A percentile compares a stretch with the other conserved stretches of the same genome.
These are phyloP conservation scores for Ottelia alismoides DNA, from an alignment of 106 monocot species.

Conservation along the genomic window DNA sequence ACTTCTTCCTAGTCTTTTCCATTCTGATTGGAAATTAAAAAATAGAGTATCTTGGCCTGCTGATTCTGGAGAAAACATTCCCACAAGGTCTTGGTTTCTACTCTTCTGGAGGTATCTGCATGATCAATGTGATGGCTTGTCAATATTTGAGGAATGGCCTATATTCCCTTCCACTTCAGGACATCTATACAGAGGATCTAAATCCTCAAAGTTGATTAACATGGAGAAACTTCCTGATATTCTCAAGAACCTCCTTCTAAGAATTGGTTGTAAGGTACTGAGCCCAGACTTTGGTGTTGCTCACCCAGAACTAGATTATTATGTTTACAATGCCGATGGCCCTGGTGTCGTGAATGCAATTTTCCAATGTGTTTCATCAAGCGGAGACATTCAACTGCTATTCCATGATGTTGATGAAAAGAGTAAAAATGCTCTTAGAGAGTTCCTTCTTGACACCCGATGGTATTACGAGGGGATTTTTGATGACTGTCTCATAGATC, in stretches of 20 bases:
- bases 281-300: constrained; percentile 39
- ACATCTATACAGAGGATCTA: constrained; percentile 55
- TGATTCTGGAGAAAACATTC: constrained; percentile 22
- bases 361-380: constrained; percentile 34
- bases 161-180: constrained; percentile 85
- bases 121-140: constrained; percentile 44
- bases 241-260: constrained; percentile 43
- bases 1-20: constrained; percentile 64
- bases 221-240: constrained; percentile 40
- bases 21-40: constrained; percentile 65
- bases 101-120: constrained; percentile 87
- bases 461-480: constrained; percentile 71
- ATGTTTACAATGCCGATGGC: constrained; percentile 63
- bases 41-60: constrained; percentile 55
- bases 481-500: constrained; percentile 43
- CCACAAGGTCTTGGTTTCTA: constrained; percentile 53
- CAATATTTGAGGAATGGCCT: constrained; percentile 81
- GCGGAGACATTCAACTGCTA: constrained; percentile 21
- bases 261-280: constrained; percentile 81
- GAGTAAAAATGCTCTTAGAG: constrained; percentile 67
- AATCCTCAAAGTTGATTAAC: constrained; percentile 58
- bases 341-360: constrained; percentile 63
- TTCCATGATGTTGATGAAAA: constrained; percentile 34
- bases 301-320: constrained; percentile 46
- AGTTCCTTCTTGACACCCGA: constrained; percentile 73